These are phyloP conservation scores for Noccaea caerulescens DNA, from an alignment of 345 rosid species.

Conservation along the genomic window DNA sequence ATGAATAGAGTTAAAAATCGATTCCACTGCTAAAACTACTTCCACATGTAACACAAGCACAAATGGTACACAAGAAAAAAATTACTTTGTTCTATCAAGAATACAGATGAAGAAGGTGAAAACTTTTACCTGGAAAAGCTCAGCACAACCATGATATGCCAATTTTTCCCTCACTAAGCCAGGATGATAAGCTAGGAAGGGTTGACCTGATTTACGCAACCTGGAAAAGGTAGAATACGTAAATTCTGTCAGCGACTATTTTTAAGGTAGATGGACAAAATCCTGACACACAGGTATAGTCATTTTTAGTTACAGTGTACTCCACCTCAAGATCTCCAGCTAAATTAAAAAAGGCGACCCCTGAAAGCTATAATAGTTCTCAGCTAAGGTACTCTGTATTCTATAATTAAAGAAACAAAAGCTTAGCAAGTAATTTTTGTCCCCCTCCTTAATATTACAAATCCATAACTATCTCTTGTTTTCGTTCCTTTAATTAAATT, in stretches of 20 bases:
- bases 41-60: slow-evolving; percentile 30
- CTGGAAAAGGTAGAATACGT: slow-evolving; percentile 47
- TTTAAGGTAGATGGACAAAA: slow-evolving; percentile 4
- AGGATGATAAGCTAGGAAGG: slow-evolving; percentile 85
- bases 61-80: slow-evolving; percentile 15
- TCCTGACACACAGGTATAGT: not conserved
- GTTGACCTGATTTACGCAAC: slow-evolving; percentile 78
- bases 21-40: slow-evolving; percentile 15
- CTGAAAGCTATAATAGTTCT: slow-evolving; percentile 8
- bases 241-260: slow-evolving; percentile 28
- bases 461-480: slow-evolving; percentile 7
- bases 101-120: slow-evolving; percentile 26
- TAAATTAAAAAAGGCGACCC: slow-evolving; percentile 7
- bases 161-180: slow-evolving; percentile 81
- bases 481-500: slow-evolving; percentile 1
- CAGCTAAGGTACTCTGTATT: slow-evolving; percentile 22
- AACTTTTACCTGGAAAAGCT: slow-evolving; percentile 83
- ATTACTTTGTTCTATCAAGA: slow-evolving; percentile 22
- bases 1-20: slow-evolving; percentile 39
- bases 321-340: slow-evolving; percentile 21
- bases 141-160: slow-evolving; percentile 99
- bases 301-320: not conserved
- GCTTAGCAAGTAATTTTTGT: slow-evolving; percentile 15
- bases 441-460: not conserved
- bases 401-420: slow-evolving; percentile 11